These are phyloP conservation scores for Heliamphora pulchella DNA, from an alignment of 179 eudicot genomes.

Conservation along the genomic window DNA sequence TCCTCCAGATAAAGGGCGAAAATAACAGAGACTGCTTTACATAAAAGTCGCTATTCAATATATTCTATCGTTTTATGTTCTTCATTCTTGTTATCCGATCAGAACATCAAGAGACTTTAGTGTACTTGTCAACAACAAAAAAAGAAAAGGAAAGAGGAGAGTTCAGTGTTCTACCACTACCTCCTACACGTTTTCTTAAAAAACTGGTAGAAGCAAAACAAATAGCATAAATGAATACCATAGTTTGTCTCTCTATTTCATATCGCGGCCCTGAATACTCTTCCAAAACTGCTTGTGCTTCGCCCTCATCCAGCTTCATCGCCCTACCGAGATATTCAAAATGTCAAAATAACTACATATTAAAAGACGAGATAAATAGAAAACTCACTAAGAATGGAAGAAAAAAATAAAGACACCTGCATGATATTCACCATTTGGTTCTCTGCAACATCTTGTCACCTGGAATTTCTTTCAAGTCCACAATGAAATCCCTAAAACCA, in stretches of 20 bases:
- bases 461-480: slow-evolving; percentile 68
- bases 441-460: slow-evolving; percentile 71
- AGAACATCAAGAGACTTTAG: too few species aligned
- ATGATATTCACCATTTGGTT: slow-evolving; percentile 58
- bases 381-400: background rate
- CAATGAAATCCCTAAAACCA: slow-evolving; percentile 53
- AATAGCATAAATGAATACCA: slow-evolving; percentile 36
- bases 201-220: background rate
- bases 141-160: too few species aligned
- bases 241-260: slow-evolving; percentile 60
- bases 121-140: too few species aligned
- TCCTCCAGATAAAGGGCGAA: too few species aligned
- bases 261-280: slow-evolving; percentile 58
- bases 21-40: too few species aligned
- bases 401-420: background rate
- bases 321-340: slow-evolving; percentile 42
- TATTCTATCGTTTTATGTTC: too few species aligned
- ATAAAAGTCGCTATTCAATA: too few species aligned
- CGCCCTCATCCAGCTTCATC: slow-evolving; percentile 47
- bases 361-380: background rate
- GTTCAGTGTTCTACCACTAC: background rate
- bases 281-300: slow-evolving; percentile 47
- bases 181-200: background rate
- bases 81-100: too few species aligned
- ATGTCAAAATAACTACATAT: slow-evolving; percentile 11